Evolutionary conservation across 2,329 filamentous ascomycete species (phyloP).

Genomic region (Ophiostoma quercus): DNA sequence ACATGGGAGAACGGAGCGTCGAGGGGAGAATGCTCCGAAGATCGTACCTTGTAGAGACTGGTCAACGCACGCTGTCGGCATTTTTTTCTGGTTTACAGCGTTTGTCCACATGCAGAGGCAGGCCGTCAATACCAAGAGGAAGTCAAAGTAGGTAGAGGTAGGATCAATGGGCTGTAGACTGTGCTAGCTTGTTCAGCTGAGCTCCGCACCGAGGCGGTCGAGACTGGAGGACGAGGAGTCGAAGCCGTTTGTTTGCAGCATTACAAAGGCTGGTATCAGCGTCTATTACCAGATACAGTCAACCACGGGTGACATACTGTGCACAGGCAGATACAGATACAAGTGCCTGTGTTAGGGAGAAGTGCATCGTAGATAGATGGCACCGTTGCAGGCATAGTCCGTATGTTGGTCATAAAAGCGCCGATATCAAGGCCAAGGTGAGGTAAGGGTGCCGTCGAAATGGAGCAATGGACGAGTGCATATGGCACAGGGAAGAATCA

Average conservation of each 20-base stretch:
- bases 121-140: neutral
- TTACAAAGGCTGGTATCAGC: too few relatives aligned
- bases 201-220: neutral
- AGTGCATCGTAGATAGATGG: neutral
- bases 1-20: neutral
- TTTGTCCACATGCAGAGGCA: neutral
- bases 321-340: too few relatives aligned
- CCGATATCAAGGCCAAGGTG: constrained; percentile 1
- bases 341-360: neutral
- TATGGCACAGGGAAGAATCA: neutral
- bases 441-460: neutral
- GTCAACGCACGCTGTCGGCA: neutral
- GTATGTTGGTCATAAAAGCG: neutral
- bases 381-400: too few relatives aligned
- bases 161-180: neutral
- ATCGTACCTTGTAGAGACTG: neutral
- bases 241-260: neutral
- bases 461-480: neutral
- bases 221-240: neutral
- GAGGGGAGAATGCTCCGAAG: constrained; percentile 7
- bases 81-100: too few relatives aligned
- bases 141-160: neutral
- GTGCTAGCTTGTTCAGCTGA: neutral
- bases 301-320: too few relatives aligned
- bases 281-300: too few relatives aligned